phyloP scores from a whole-genome alignment of 2,329 filamentous ascomycete species.

The Aspergillus sp. region DNA sequence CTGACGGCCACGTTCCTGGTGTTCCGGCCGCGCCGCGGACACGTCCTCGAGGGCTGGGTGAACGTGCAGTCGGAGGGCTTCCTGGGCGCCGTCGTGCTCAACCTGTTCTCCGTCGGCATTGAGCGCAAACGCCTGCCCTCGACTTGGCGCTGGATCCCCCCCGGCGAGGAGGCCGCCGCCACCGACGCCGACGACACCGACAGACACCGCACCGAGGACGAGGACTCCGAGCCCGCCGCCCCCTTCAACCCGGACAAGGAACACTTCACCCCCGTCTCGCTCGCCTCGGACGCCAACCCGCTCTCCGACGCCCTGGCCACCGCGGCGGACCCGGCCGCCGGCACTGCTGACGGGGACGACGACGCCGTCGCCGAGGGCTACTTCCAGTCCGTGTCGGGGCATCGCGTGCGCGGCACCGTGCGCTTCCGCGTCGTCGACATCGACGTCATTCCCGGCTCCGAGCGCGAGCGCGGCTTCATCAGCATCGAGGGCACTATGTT shows the following conservation, averaged over 20 bases:
- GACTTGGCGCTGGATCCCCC: slow-evolving; percentile 76
- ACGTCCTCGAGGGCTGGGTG: slow-evolving; percentile 74
- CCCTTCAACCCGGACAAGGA: slow-evolving; percentile 39
- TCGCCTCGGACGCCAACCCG: slow-evolving; percentile 32
- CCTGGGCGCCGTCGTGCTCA: slow-evolving; percentile 83
- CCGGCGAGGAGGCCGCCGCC: slow-evolving; percentile 37
- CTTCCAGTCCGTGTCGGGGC: slow-evolving; percentile 71
- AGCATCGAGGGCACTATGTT: slow-evolving; percentile 89
- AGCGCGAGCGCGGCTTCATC: slow-evolving; percentile 71
- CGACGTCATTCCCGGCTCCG: slow-evolving; percentile 67
- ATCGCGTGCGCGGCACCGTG: slow-evolving; percentile 68
- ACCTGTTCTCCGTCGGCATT: slow-evolving; percentile 88
- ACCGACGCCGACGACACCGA: not conserved
- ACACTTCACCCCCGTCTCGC: slow-evolving; percentile 37
- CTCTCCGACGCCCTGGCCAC: slow-evolving; percentile 20
- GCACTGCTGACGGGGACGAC: slow-evolving; percentile 53
- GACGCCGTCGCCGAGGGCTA: slow-evolving; percentile 61
- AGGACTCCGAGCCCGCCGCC: slow-evolving; percentile 23
- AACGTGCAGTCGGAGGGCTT: slow-evolving; percentile 88
- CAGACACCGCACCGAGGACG: slow-evolving; percentile 28
- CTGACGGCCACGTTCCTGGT: slow-evolving; percentile 83
- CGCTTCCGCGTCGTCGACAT: slow-evolving; percentile 81
- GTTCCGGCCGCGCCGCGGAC: slow-evolving; percentile 72
- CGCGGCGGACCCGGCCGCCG: slow-evolving; percentile 29
- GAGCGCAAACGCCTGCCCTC: slow-evolving; percentile 71